A percentile compares a stretch with the other conserved stretches of the same genome.
These are phyloP conservation scores for Petunia hybrid DNA, from an alignment of 305 asterid genomes.

Conservation along the genomic window DNA sequence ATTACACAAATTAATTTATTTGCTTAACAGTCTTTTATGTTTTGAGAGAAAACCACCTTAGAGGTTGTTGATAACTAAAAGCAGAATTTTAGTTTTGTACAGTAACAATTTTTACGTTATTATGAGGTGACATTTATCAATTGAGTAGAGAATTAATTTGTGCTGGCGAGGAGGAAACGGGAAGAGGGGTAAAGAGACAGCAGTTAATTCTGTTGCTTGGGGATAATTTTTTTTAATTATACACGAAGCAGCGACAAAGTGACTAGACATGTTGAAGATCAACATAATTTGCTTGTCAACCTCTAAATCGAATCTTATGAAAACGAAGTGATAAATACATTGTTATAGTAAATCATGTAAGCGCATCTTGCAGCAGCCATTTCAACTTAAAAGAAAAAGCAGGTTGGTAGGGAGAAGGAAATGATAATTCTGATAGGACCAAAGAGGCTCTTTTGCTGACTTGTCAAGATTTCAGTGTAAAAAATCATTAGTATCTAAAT, in stretches of 20 bases:
- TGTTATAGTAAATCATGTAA: constrained; percentile 12
- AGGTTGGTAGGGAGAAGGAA: neutral
- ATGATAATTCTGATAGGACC: constrained; percentile 35
- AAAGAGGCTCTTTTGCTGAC: constrained; percentile 38
- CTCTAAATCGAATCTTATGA: constrained; percentile 45
- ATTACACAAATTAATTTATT: neutral
- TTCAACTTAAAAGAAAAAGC: constrained; percentile 22
- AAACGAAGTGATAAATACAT: constrained; percentile 32
- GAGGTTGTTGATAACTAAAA: neutral
- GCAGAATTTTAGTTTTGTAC: neutral
- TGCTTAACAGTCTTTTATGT: constrained; percentile 18
- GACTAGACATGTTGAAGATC: constrained; percentile 35
- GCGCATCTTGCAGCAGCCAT: constrained; percentile 19
- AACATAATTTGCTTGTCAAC: constrained; percentile 35
- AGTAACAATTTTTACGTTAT: too few species aligned
- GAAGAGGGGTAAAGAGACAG: neutral
- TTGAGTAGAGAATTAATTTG: too few species aligned
- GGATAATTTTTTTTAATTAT: neutral
- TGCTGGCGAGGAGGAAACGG: too few species aligned
- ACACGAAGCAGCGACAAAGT: constrained; percentile 23
- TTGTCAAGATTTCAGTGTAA: constrained; percentile 5
- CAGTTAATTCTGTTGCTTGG: constrained; percentile 41
- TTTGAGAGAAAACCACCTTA: constrained; percentile 32
- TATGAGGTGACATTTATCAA: too few species aligned
- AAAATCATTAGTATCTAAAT: neutral